Evolutionary conservation across 2,329 filamentous ascomycete species (phyloP).

Genomic region (Colletotrichum sp.): DNA sequence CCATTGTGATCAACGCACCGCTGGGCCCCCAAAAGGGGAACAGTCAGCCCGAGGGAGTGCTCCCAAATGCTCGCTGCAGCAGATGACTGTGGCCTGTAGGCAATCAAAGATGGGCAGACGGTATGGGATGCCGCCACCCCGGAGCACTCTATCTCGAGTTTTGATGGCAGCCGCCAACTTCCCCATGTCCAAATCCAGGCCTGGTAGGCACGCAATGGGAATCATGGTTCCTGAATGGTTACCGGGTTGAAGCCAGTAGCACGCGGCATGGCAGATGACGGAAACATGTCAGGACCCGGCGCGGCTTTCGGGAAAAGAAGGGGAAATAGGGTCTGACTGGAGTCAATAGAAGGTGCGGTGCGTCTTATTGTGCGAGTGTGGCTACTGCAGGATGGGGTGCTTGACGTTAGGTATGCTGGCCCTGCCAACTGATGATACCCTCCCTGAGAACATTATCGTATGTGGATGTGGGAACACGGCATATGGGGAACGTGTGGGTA

Average conservation of each 20-base stretch:
- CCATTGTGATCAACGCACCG: constrained; percentile 7
- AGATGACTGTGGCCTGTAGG: constrained; percentile 3
- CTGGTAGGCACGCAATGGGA: neutral
- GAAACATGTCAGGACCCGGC: neutral
- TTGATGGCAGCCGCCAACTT: neutral
- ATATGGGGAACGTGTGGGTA: neutral
- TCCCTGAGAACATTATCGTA: neutral
- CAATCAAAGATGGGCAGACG: constrained; percentile 17
- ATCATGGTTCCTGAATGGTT: neutral
- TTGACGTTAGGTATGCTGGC: neutral
- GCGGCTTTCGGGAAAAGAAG: constrained; percentile 1
- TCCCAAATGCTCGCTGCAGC: constrained; percentile 1
- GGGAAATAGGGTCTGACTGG: neutral
- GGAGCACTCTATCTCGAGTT: neutral
- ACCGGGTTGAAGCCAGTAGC: neutral
- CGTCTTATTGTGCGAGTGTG: constrained; percentile 6
- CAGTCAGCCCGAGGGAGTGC: neutral
- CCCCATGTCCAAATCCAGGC: neutral
- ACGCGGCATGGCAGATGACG: neutral
- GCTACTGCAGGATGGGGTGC: neutral
- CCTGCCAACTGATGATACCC: neutral
- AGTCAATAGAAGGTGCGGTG: neutral
- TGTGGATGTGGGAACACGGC: neutral
- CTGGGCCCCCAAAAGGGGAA: neutral
- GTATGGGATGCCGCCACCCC: constrained; percentile 1